These are phyloP conservation scores for Wallemia mellicola DNA, from an alignment of 1,284 basidiomycete genomes.

Conservation along the genomic window DNA sequence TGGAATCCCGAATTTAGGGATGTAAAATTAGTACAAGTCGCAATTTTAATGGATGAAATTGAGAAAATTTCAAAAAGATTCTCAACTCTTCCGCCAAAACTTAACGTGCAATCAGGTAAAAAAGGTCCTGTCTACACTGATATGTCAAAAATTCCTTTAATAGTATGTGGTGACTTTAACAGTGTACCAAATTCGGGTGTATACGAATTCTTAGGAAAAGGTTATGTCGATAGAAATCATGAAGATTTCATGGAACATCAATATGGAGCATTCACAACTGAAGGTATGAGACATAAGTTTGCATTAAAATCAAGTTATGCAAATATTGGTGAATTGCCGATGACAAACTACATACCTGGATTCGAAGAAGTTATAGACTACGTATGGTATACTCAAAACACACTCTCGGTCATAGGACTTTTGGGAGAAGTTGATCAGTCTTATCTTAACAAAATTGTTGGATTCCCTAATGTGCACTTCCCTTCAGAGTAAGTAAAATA, in stretches of 20 bases:
- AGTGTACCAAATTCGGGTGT: constrained; percentile 63
- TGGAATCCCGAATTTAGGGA: constrained; percentile 85
- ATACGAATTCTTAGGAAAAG: constrained; percentile 54
- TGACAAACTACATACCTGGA: constrained; percentile 76
- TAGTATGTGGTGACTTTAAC: constrained; percentile 89
- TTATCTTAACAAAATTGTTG: constrained; percentile 72
- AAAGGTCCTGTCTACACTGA: constrained; percentile 36
- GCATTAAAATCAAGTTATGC: constrained; percentile 61
- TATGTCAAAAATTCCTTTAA: constrained; percentile 60
- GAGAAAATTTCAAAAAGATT: constrained; percentile 67
- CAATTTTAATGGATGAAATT: constrained; percentile 70
- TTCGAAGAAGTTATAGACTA: constrained; percentile 71
- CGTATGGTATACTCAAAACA: constrained; percentile 61
- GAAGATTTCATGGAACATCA: constrained; percentile 73
- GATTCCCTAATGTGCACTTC: constrained; percentile 90
- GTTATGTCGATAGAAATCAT: constrained; percentile 32
- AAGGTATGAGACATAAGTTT: constrained; percentile 52
- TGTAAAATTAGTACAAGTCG: constrained; percentile 89
- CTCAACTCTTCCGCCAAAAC: constrained; percentile 46
- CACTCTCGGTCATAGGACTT: constrained; percentile 52
- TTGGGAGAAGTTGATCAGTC: constrained; percentile 59
- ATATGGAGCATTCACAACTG: constrained; percentile 77
- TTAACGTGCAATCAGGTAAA: constrained; percentile 10
- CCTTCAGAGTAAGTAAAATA: constrained; percentile 50
- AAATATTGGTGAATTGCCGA: constrained; percentile 30